phyloP scores from a whole-genome alignment of 768 basidiomycete species.

The Boletales sp. region DNA sequence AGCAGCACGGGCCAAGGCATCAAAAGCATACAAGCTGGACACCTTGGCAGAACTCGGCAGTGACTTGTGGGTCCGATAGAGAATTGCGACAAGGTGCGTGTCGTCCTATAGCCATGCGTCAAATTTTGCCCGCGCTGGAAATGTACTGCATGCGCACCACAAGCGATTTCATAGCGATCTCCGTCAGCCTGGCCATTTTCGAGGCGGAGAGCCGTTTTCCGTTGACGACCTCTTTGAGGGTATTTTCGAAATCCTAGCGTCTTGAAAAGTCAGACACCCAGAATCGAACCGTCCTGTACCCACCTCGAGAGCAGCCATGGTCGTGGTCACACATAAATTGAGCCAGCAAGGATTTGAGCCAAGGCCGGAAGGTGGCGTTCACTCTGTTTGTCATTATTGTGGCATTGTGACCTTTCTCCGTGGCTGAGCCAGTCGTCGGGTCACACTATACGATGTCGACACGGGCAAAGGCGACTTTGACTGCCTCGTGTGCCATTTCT shows the following conservation, averaged over 20 bases:
- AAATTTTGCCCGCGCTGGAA: background rate
- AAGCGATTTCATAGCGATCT: conserved; percentile 73
- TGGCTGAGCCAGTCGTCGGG: conserved; percentile 12
- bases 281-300: background rate
- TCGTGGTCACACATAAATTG: conserved; percentile 17
- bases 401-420: background rate
- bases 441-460: conserved; percentile 46
- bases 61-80: conserved; percentile 87
- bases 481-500: conserved; percentile 58
- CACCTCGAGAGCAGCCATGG: conserved; percentile 45
- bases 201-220: conserved; percentile 85
- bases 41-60: conserved; percentile 68
- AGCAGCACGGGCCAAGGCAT: conserved; percentile 87
- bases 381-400: conserved; percentile 42
- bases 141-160: conserved; percentile 47
- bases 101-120: conserved; percentile 53
- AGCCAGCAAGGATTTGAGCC: conserved; percentile 7
- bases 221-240: conserved; percentile 77
- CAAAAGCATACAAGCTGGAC: conserved; percentile 89
- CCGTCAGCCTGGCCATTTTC: conserved; percentile 75
- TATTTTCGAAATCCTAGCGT: conserved; percentile 71
- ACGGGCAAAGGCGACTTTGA: conserved; percentile 72
- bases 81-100: conserved; percentile 80
- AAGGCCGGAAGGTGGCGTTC: conserved; percentile 9
- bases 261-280: conserved; percentile 5